These are phyloP conservation scores for Sordaria brevicollis DNA, from an alignment of 495 filamentous ascomycete genomes.

Conservation along the genomic window DNA sequence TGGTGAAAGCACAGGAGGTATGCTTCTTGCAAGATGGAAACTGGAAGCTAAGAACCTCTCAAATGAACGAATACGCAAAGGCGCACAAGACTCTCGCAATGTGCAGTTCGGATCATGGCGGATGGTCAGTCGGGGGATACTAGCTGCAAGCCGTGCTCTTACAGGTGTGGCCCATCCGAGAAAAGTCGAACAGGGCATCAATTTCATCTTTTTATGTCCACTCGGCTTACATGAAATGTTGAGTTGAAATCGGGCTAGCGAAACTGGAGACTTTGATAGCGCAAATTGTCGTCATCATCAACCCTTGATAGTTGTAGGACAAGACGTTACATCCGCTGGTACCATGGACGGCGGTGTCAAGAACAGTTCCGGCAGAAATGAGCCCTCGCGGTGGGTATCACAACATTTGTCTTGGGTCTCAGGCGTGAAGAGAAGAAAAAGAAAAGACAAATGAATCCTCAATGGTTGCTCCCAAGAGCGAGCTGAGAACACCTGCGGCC, in stretches of 20 bases:
- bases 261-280: neutral
- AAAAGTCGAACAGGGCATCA: neutral
- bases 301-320: neutral
- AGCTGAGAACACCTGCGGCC: neutral
- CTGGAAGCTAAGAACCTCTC: neutral
- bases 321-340: neutral
- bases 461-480: neutral
- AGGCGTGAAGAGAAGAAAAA: neutral
- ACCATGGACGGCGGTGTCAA: neutral
- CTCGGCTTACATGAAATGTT: neutral
- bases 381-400: neutral
- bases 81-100: neutral
- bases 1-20: neutral
- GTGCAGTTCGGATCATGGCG: neutral
- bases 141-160: neutral
- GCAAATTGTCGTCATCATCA: neutral
- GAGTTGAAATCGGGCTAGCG: neutral
- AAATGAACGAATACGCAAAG: neutral
- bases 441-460: neutral
- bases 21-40: neutral
- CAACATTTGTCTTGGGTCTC: neutral
- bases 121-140: neutral
- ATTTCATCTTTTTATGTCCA: neutral
- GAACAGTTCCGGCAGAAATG: neutral
- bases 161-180: neutral